A percentile compares a stretch with the other conserved stretches of the same genome.
Evolutionary conservation across 1,139 yeast species (phyloP).

Genomic region (Yamadazyma blattariae): DNA sequence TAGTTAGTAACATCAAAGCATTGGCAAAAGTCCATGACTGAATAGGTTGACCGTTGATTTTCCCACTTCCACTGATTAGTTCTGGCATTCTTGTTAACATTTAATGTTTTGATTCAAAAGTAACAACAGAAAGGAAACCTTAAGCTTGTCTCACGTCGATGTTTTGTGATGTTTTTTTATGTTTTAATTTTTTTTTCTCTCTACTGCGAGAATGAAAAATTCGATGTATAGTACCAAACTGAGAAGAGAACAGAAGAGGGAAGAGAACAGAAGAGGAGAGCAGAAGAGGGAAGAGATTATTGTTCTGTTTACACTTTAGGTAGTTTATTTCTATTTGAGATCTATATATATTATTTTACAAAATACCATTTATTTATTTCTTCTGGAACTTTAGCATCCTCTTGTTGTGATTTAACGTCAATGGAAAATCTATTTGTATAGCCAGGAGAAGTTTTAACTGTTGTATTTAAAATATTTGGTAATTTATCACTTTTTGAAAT

Average conservation of each 20-base stretch:
- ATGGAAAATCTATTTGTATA: constrained; percentile 15
- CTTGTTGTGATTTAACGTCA: constrained; percentile 15
- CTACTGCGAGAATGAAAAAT: neutral
- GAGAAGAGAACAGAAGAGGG: too few species aligned
- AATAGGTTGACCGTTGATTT: constrained; percentile 26
- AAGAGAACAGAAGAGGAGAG: too few species aligned
- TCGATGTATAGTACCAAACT: too few species aligned
- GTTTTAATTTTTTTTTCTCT: too few species aligned
- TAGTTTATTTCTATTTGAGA: too few species aligned
- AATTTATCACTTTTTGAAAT: constrained; percentile 32
- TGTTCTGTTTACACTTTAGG: too few species aligned
- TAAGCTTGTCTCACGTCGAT: constrained; percentile 1
- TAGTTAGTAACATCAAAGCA: constrained; percentile 33
- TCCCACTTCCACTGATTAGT: constrained; percentile 1
- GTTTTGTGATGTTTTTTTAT: too few species aligned
- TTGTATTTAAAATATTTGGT: constrained; percentile 51
- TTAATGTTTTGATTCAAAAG: neutral
- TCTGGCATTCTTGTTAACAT: constrained; percentile 10
- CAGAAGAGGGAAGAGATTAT: too few species aligned
- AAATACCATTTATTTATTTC: constrained; percentile 16
- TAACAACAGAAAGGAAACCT: neutral
- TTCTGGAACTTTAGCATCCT: constrained; percentile 25
- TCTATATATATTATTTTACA: neutral
- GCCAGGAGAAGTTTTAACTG: constrained; percentile 53
- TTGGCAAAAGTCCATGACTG: constrained; percentile 45